These are phyloP conservation scores for Castanea mollissima DNA, from an alignment of 306 rosid genomes.

Conservation along the genomic window DNA sequence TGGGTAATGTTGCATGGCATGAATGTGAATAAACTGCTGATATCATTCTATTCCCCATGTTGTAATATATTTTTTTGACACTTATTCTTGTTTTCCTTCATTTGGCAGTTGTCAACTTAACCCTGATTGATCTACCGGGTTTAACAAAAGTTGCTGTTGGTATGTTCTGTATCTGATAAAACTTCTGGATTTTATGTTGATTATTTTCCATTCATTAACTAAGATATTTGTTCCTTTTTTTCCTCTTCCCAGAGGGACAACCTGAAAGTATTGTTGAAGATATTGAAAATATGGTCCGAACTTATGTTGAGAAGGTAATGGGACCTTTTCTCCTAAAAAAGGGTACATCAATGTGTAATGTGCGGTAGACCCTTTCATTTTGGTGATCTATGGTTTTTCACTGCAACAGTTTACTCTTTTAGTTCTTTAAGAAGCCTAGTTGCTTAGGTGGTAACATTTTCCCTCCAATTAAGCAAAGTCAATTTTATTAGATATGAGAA, in stretches of 20 bases:
- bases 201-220: neutral
- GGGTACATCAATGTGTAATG: neutral
- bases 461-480: neutral
- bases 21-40: neutral
- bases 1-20: neutral
- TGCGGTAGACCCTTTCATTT: neutral
- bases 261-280: conserved; percentile 90
- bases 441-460: neutral
- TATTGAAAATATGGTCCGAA: conserved; percentile 83
- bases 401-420: neutral
- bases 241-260: conserved; percentile 75
- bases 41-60: neutral
- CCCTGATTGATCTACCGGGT: conserved; percentile 92
- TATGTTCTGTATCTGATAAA: conserved; percentile 32
- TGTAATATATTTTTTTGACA: neutral
- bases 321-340: neutral
- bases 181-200: neutral
- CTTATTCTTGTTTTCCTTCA: conserved; percentile 18
- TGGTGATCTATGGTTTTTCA: neutral
- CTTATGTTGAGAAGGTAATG: conserved; percentile 84
- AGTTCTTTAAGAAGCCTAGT: neutral
- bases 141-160: conserved; percentile 97
- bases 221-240: conserved; percentile 3
- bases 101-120: conserved; percentile 93
- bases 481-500: neutral